Evolutionary conservation across 2,329 filamentous ascomycete genomes (phyloP), one percentile per base, ranked within the genome.

Genomic region (Trichoderma semiorbis): DNA sequence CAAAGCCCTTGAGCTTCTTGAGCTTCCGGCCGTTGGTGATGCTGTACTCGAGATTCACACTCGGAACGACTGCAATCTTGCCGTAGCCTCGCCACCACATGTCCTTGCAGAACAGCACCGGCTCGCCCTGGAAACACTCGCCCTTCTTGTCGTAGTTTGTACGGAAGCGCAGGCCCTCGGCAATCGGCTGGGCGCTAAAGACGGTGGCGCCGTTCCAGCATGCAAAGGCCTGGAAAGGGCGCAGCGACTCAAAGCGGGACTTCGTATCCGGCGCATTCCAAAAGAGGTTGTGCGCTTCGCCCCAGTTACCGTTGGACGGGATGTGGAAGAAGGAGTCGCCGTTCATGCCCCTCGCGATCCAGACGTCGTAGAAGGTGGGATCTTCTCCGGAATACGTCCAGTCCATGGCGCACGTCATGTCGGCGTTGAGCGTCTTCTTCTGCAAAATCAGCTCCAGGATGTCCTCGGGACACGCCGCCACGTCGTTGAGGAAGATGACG

Each of bases 401-500:
- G 77, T 90, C 88, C 83, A 90, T 85, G 7, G 81, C 86, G 74
- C 88, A 91, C 0, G 84, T 85, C 85, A 89, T 88, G 75, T 87
- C 84, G 8, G 87, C 88, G 2, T 76, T 78, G 47, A 86, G 85
- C 3, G 74, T 74, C 7, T 72, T 74, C 30, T 81, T 83, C 77
- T 90, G 87, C 73, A 86, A 81, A 1, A 85, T 75, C 1, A 90
- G 79, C 77, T 90, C 88, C 4, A 91, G 80, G 18, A 90, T 83
- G 73, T 90, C 88, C 50, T 89, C 86, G 8, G 81, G 55, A 72
- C 87, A 89, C 6, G 81, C 78, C 3, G 84, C 84, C 12, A 89
- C 84, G 73, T 89, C 85, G 77, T 89, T 87, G 61, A 89, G 75
- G 73, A 88, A 88, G 14, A 88, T 66, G 3, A 89, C 78, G 3